A percentile compares a stretch with the other conserved stretches of the same genome.
phyloP scores from a whole-genome alignment of 2,329 filamentous ascomycete genomes.

The Xylariaceae sp. region DNA sequence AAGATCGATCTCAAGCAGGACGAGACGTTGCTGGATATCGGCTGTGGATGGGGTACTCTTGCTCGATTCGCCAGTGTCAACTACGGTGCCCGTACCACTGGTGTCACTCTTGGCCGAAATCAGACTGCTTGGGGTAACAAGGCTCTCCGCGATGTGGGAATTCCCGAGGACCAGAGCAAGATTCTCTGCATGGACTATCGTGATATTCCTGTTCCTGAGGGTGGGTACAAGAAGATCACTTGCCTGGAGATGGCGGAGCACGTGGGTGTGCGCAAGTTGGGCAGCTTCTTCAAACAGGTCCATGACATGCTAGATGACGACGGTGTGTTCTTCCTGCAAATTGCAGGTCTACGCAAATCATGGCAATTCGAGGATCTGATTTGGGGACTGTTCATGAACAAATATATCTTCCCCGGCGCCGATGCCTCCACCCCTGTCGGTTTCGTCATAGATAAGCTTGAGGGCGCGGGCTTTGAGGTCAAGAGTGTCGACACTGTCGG shows the following conservation, averaged over 20 bases:
- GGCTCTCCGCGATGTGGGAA: slow-evolving; percentile 73
- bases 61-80: slow-evolving; percentile 88
- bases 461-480: slow-evolving; percentile 83
- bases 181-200: slow-evolving; percentile 97
- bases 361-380: slow-evolving; percentile 99
- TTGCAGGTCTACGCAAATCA: slow-evolving; percentile 84
- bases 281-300: slow-evolving; percentile 75
- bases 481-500: slow-evolving; percentile 91
- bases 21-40: slow-evolving; percentile 86
- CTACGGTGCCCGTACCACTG: slow-evolving; percentile 80
- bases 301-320: slow-evolving; percentile 96
- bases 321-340: slow-evolving; percentile 92
- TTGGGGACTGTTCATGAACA: slow-evolving; percentile 99
- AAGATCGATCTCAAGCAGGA: slow-evolving; percentile 82
- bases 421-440: slow-evolving; percentile 92
- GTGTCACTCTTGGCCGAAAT: slow-evolving; percentile 91
- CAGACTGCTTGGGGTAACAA: slow-evolving; percentile 96
- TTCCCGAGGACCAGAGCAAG: slow-evolving; percentile 81
- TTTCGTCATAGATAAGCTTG: slow-evolving; percentile 77
- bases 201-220: slow-evolving; percentile 75
- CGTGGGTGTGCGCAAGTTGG: slow-evolving; percentile 88
- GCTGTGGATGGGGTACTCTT: slow-evolving; percentile 96
- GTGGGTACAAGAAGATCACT: slow-evolving; percentile 88
- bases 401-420: slow-evolving; percentile 95
- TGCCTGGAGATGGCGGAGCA: slow-evolving; percentile 99